These are phyloP conservation scores for Aspergillus sp. DNA, from an alignment of 2,329 filamentous ascomycete genomes.

Conservation along the genomic window DNA sequence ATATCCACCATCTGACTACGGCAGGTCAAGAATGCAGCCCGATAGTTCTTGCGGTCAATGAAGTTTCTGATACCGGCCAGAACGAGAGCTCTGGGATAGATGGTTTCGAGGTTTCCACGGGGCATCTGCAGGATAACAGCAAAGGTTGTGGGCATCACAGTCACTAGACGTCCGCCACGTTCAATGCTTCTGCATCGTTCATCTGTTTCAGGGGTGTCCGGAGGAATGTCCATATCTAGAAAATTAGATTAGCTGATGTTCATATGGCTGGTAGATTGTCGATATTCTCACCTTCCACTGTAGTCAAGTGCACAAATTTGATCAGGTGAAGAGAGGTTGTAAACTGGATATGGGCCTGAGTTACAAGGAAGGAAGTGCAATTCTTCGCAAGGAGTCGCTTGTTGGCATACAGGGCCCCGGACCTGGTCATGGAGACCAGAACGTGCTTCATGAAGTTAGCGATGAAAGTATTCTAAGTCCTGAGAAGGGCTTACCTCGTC, in stretches of 20 bases:
- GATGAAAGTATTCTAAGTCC: background rate
- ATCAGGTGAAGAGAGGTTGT: slow-evolving; percentile 91
- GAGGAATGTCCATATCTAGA: slow-evolving; percentile 75
- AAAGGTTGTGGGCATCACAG: slow-evolving; percentile 84
- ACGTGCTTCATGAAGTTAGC: slow-evolving; percentile 42
- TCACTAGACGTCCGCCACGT: slow-evolving; percentile 81
- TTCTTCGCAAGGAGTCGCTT: slow-evolving; percentile 74
- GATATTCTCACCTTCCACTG: slow-evolving; percentile 57
- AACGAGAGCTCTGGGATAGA: slow-evolving; percentile 89
- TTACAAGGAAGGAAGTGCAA: slow-evolving; percentile 87
- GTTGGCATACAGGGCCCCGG: slow-evolving; percentile 78
- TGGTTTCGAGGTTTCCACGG: slow-evolving; percentile 90
- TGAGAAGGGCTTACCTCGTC: slow-evolving; percentile 38
- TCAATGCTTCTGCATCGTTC: slow-evolving; percentile 92
- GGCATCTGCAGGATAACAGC: slow-evolving; percentile 92
- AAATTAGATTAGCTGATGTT: slow-evolving; percentile 23
- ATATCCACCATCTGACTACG: slow-evolving; percentile 93
- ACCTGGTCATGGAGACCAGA: slow-evolving; percentile 68
- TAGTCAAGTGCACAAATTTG: slow-evolving; percentile 85
- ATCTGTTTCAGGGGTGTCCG: slow-evolving; percentile 86
- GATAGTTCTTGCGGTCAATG: slow-evolving; percentile 79
- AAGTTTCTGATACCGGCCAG: slow-evolving; percentile 82
- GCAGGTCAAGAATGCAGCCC: slow-evolving; percentile 80
- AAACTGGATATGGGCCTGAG: slow-evolving; percentile 79
- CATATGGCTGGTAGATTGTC: slow-evolving; percentile 24